Evolutionary conservation across 805 yeast genomes (phyloP), one percentile per base, ranked within the genome.

Genomic region (Maudiozyma bulderi): DNA sequence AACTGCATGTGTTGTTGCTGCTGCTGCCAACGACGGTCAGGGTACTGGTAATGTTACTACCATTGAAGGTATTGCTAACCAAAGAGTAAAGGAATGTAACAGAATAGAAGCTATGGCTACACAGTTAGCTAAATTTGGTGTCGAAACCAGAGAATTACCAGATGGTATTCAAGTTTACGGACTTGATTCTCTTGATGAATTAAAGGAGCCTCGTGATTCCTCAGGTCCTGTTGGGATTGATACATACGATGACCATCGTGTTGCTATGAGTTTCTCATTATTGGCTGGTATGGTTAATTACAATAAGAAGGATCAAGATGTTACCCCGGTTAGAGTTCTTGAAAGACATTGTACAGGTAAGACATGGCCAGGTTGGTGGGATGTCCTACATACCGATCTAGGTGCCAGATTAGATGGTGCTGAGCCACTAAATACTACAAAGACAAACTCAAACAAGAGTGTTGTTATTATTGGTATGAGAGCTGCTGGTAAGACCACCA

Each of bases 331-430:
- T 1, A 72, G 81, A 54, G 80, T 93, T 51, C 80, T 83, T 56
- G 96, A 91, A 62, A 81, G 97, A 68, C 78, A 84, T 29, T 88
- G 97, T 64, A 95, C 96, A 1, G 95, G 91, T 50, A 93, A 93
- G 71, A 93, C 99, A 0, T 93, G 99, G 99, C 99, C 99, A 20
- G 98, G 97, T 38, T 93, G 99, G 99, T 93, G 99, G 99, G 99
- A 93, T 68, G 77, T 82, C 35, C 72, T 93, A 54, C 89, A 82
- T 62, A 76, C 84, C 45, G 69, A 75, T 44, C 78, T 93, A 58
- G 76, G 80, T 20, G 84, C 78, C 29, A 59, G 67, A 9, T 66
- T 93, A 37, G 84, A 81, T 58, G 99, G 99, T 29, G 73, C 73
- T 57, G 95, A 86, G 60, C 75, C 77, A 6, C 46, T 46, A 29